Conservation (phyloP, 139 green algal species). For the Raphidocelis subcapitata region DNA sequence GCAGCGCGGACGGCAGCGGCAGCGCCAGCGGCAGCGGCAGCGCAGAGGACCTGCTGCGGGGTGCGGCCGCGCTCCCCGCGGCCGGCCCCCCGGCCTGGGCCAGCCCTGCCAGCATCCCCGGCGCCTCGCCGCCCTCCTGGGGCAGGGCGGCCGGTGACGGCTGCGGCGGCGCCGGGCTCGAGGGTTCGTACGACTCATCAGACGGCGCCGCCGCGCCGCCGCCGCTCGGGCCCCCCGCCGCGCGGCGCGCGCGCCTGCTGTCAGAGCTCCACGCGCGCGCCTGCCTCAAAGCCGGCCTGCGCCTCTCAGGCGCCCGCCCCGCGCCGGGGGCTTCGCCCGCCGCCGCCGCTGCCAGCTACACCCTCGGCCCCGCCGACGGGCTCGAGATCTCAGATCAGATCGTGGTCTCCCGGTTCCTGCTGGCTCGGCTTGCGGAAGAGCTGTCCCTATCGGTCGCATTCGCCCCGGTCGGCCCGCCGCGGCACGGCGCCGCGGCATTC, state of each 20-base stretch:
- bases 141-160: too few relatives aligned
- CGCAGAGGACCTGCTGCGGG: too few relatives aligned
- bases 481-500: conserved; percentile 53
- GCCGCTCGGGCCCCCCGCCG: conserved; percentile 4
- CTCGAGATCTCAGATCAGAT: conserved; percentile 73
- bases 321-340: conserved; percentile 21
- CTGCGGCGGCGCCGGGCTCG: background rate
- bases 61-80: too few relatives aligned
- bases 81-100: too few relatives aligned
- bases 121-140: too few relatives aligned
- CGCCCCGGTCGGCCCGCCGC: conserved; percentile 56
- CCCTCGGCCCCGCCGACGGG: conserved; percentile 59
- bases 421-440: conserved; percentile 58
- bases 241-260: conserved; percentile 46
- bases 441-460: conserved; percentile 34
- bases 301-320: conserved; percentile 33
- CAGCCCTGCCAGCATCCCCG: too few relatives aligned
- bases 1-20: too few relatives aligned
- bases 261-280: conserved; percentile 59
- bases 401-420: conserved; percentile 69
- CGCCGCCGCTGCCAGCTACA: conserved; percentile 45
- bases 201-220: too few relatives aligned
- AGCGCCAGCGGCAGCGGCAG: too few relatives aligned
- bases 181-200: background rate
- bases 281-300: conserved; percentile 63